These are phyloP conservation scores for Bremia lactucae DNA, from an alignment of 352 stramenopile species.

Conservation along the genomic window DNA sequence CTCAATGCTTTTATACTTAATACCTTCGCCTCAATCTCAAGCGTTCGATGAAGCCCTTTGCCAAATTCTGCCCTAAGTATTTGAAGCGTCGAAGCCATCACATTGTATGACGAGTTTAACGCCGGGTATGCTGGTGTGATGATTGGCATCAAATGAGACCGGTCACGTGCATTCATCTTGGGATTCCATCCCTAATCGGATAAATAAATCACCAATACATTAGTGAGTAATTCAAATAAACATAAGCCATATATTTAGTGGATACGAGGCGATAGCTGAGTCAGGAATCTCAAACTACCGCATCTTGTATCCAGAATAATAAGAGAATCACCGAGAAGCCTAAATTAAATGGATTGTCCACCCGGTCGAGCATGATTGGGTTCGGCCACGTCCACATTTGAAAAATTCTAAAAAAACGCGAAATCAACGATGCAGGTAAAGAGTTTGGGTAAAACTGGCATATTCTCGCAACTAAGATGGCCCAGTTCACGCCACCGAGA, in stretches of 20 bases:
- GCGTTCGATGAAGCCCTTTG: slow-evolving; percentile 41
- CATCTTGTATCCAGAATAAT: no score
- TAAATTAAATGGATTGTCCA: slow-evolving; percentile 38
- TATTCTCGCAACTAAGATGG: slow-evolving; percentile 94
- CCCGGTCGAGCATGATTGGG: slow-evolving; percentile 81
- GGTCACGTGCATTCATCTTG: slow-evolving; percentile 72
- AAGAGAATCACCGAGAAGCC: slow-evolving; percentile 42
- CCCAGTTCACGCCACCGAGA: slow-evolving; percentile 97
- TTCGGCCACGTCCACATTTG: slow-evolving; percentile 93
- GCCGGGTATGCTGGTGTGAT: slow-evolving; percentile 97
- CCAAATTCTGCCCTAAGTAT: slow-evolving; percentile 88
- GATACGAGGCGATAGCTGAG: no score
- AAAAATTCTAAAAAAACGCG: slow-evolving; percentile 94
- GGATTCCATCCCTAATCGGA: slow-evolving; percentile 80
- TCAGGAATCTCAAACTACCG: no score
- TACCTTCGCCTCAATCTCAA: slow-evolving; percentile 82
- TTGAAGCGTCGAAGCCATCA: slow-evolving; percentile 85
- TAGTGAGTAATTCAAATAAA: background rate
- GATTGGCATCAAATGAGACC: slow-evolving; percentile 95
- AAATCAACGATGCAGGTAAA: slow-evolving; percentile 80
- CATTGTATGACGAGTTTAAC: slow-evolving; percentile 98
- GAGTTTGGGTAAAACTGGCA: slow-evolving; percentile 87
- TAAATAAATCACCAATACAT: slow-evolving; percentile 8
- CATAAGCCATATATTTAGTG: no score
- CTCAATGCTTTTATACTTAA: no score